Base-by-base conservation (phyloP, 805 yeast species). In the Candida lessepsii region DNA sequence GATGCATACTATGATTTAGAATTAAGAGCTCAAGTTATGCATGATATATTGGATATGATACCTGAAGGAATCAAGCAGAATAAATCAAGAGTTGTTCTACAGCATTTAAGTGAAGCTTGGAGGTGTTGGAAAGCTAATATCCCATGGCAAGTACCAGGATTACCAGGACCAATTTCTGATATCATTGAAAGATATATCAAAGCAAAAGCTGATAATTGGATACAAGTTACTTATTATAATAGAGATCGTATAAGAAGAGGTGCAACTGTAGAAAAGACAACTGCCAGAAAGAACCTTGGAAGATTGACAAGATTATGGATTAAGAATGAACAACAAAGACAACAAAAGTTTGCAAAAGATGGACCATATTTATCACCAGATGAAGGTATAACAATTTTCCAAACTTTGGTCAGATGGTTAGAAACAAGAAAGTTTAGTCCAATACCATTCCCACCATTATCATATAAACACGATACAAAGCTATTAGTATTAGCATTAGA, bases 121-220 rank as follows among this genome's bases (percentile, higher is more conserved):
- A 71, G 99, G 58, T 93, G 98, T 60, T 93, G 99, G 99, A 93
- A 93, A 60, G 99, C 99, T 2, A 91, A 93, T 56, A 84, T 93
- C 43, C 96, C 97, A 0, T 93, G 98, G 98, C 81, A 87, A 50
- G 98, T 93, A 11, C 96, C 96, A 1, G 98, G 98, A 0, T 70
- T 93, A 63, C 99, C 99, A 2, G 84, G 76, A 39, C 97, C 97
- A 0, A 78, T 93, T 18, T 93, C 82, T 49, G 77, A 79, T 31
- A 86, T 93, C 27, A 90, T 93, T 45, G 83, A 86, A 54, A 76
- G 96, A 32, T 93, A 93, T 54, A 82, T 93, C 35, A 83, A 88
- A 54, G 96, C 96, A 1, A 91, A 93, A 58, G 96, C 98, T 2
- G 97, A 91, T 52, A 95, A 96, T 5, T 93, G 98, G 98, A 76